Evolutionary conservation across 129 eudicot species (phyloP), one percentile per base, ranked within the genome.

Genomic region (Saussurea involucrata): DNA sequence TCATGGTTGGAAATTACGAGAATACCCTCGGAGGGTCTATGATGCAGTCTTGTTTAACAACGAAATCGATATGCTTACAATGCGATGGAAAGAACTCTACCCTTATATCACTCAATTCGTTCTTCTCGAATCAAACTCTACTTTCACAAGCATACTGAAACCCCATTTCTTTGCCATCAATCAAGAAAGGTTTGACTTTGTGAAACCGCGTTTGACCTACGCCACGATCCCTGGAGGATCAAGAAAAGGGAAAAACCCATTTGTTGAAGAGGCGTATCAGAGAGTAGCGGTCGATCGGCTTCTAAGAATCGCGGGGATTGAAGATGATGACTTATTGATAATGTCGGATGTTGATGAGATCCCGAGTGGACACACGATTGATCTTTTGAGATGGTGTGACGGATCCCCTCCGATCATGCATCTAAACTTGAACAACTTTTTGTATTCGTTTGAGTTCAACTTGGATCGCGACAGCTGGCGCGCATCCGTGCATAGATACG

Each of bases 1-100:
- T 60, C 93, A 88, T 12, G 88, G 90, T 27, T 88, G 93, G 93
- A 85, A 81, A 4, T 73, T 84, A 28, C 90, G 93, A 22, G 90
- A 88, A 60, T 88, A 66, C 78, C 93, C 93, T n/a, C 84, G 93
- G 63, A 74, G 88, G 9, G 93, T 88, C n/a, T 88, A 69, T 2
- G 93, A 88, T 66, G 93, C 90, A 1, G 88, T 88, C 32, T 3
- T 88, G 28, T 88, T 88, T 57, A 88, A 84, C 80, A 88, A 88
- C 18, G 93, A 88, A 71, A 75, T 88, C 11, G 93, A 88, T 57
- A 88, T 88, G 90, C 88, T 88, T n/a, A 86, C 55, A 4, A 86
- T 86, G n/a, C 33, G 93, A 63, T 88, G 93, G 93, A 86, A 88
- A 29, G 93, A 88, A 64, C 68, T 86, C 0, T 81, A 88, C 76